A percentile compares a stretch with the other conserved stretches of the same genome.
These are phyloP conservation scores for Colletotrichum noveboracense DNA, from an alignment of 2,329 filamentous ascomycete species.

Conservation along the genomic window DNA sequence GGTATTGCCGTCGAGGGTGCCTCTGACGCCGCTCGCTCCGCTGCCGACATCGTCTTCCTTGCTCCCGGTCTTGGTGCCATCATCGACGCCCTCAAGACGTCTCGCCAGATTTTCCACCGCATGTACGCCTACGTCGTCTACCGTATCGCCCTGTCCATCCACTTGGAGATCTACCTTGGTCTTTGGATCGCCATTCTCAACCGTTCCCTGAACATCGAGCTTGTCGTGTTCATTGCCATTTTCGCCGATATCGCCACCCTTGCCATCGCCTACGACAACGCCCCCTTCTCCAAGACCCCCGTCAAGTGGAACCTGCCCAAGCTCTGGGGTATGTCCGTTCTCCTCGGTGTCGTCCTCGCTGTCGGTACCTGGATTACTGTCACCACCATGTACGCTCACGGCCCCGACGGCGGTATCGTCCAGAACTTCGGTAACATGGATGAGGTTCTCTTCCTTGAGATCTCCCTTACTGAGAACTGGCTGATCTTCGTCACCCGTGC, in stretches of 20 bases:
- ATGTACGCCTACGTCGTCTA: slow-evolving; percentile 98
- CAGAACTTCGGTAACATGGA: slow-evolving; percentile 88
- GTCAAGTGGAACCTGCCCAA: slow-evolving; percentile 97
- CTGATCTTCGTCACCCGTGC: slow-evolving; percentile 95
- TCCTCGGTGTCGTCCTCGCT: slow-evolving; percentile 82
- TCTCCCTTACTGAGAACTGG: slow-evolving; percentile 93
- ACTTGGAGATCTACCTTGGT: slow-evolving; percentile 90
- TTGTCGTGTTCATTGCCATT: slow-evolving; percentile 93
- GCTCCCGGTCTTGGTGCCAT: slow-evolving; percentile 90
- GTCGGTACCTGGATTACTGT: slow-evolving; percentile 88
- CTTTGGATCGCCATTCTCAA: slow-evolving; percentile 92
- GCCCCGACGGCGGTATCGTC: slow-evolving; percentile 79
- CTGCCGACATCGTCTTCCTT: slow-evolving; percentile 93
- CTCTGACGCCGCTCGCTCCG: slow-evolving; percentile 88
- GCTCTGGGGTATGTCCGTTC: slow-evolving; percentile 90
- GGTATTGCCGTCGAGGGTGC: slow-evolving; percentile 94
- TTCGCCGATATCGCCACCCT: slow-evolving; percentile 93
- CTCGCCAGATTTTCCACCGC: slow-evolving; percentile 93
- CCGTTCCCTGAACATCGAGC: slow-evolving; percentile 80
- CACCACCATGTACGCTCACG: slow-evolving; percentile 78
- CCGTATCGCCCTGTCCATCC: slow-evolving; percentile 89
- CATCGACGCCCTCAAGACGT: slow-evolving; percentile 91
- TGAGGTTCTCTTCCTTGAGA: slow-evolving; percentile 85
- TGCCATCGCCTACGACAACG: slow-evolving; percentile 93
- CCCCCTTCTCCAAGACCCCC: slow-evolving; percentile 45